Base-by-base conservation (phyloP, 768 basidiomycete species). In the Suillus placidus region DNA sequence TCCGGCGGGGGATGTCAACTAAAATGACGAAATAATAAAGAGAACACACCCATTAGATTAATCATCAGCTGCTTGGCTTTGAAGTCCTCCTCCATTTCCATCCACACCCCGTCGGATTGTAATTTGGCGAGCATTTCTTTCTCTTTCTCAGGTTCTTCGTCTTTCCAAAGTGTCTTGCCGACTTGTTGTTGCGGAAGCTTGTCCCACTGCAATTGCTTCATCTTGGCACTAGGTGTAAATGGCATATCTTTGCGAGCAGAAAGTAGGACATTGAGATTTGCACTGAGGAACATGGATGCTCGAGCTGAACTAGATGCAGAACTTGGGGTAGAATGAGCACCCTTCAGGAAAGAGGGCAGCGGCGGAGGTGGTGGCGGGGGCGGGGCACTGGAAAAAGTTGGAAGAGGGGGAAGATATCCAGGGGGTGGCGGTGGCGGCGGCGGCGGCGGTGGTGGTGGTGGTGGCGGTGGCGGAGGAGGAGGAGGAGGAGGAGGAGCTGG, bases 141-240 rank as follows among this genome's bases (percentile, higher is more conserved):
- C 72, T 94, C 93, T 72, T 88, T 88, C 69, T 87, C 81, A 42
- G 65, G 62, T 61, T 81, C 80, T 66, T 94, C 92, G 45, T 85
- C 84, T 61, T 83, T 90, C 92, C 95, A 99, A 16, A 98, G 80
- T 0, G 96, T 99, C 74, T 90, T 91, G 1, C 82, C 82, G 40
- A 94, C 89, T 71, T 93, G 90, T 69, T 92, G 90, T 64, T 94
- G 94, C 30, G 93, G 89, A n/a, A 99, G 83, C 73, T 98, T 99
- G 75, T 98, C 96, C 97, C 97, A 99, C 74, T 98, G 96, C 63
- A 99, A 81, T 75, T 98, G 95, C 75, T 98, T 98, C 92, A 98
- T 95, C 83, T 95, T 95, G 42, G 88, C 92, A 66, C 85, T 89
- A 2, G 96, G 93, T 38, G 92, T 90, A 51, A 95, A 84, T 4